phyloP scores from a whole-genome alignment of 352 stramenopile species.

The Pythium insidiosum region DNA sequence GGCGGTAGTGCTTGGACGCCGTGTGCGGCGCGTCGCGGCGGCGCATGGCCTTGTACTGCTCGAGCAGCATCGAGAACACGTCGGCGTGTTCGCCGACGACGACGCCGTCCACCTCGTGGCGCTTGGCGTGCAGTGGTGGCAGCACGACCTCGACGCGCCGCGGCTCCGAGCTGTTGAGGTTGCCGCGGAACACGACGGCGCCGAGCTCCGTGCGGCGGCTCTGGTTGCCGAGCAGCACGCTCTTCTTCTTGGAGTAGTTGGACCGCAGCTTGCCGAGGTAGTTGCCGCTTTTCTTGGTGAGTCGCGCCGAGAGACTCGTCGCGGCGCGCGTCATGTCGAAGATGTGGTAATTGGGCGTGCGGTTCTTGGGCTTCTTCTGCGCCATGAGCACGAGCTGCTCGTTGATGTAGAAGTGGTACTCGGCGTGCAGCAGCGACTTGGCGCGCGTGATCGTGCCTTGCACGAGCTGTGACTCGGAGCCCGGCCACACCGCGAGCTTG shows the following conservation, averaged over 20 bases:
- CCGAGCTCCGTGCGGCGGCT: conserved; percentile 68
- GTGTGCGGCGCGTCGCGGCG: not conserved
- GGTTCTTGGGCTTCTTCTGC: conserved; percentile 61
- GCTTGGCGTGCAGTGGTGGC: conserved; percentile 33
- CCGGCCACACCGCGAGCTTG: conserved; percentile 69
- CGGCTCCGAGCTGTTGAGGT: conserved; percentile 39
- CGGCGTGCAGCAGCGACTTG: conserved; percentile 46
- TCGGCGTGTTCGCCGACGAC: conserved; percentile 33
- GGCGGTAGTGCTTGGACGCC: not conserved
- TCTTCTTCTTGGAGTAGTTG: conserved; percentile 71
- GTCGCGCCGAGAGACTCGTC: conserved; percentile 23
- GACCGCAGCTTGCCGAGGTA: conserved; percentile 84
- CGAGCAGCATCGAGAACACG: conserved; percentile 44
- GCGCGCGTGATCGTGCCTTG: conserved; percentile 36
- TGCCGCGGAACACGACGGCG: conserved; percentile 53
- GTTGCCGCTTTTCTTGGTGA: conserved; percentile 86
- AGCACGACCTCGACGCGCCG: conserved; percentile 35
- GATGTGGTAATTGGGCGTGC: conserved; percentile 80
- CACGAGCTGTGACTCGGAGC: conserved; percentile 41
- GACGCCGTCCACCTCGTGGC: conserved; percentile 38
- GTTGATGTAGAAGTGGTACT: conserved; percentile 64
- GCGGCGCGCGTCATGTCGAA: conserved; percentile 79
- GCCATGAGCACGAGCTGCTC: conserved; percentile 51
- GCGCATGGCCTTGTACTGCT: conserved; percentile 24
- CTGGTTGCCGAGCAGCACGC: conserved; percentile 58